phyloP scores from a whole-genome alignment of 2,329 filamentous ascomycete genomes.

The Zymoseptoria crescenta region DNA sequence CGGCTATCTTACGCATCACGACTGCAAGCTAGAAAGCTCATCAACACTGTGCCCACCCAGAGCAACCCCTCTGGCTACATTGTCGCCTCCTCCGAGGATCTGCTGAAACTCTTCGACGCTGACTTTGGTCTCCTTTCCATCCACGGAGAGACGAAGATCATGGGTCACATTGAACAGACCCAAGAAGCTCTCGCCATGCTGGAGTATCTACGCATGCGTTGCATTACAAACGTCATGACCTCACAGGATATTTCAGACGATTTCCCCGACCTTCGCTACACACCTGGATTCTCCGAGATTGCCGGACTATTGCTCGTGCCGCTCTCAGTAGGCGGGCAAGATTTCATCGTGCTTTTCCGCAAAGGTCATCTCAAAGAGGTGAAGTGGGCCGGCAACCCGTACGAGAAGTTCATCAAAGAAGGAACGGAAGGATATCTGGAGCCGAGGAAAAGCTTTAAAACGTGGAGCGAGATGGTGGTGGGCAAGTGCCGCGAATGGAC shows the following conservation, averaged over 20 bases:
- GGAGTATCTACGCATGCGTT: constrained; percentile 73
- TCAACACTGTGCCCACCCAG: constrained; percentile 74
- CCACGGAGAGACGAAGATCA: constrained; percentile 76
- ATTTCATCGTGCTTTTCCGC: constrained; percentile 91
- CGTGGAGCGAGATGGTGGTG: constrained; percentile 72
- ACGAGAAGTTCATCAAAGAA: constrained; percentile 66
- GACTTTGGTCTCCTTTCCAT: constrained; percentile 83
- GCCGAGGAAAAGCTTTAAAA: constrained; percentile 69
- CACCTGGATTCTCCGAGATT: constrained; percentile 69
- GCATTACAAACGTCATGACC: constrained; percentile 64
- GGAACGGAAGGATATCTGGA: constrained; percentile 69
- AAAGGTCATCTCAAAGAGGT: constrained; percentile 66
- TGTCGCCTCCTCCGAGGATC: constrained; percentile 77
- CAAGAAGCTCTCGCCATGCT: constrained; percentile 79
- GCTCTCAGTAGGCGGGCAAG: constrained; percentile 62
- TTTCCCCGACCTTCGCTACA: constrained; percentile 73
- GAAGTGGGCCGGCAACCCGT: constrained; percentile 81
- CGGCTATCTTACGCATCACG: constrained; percentile 77
- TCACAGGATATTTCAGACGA: constrained; percentile 69
- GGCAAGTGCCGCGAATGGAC: constrained; percentile 83
- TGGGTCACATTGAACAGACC: constrained; percentile 65
- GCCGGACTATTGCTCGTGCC: constrained; percentile 77
- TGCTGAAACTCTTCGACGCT: constrained; percentile 75
- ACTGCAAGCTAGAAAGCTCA: constrained; percentile 77
- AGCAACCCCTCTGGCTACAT: constrained; percentile 84